Evolutionary conservation across 2,329 filamentous ascomycete species (phyloP).

Genomic region (Penicillium sp.): DNA sequence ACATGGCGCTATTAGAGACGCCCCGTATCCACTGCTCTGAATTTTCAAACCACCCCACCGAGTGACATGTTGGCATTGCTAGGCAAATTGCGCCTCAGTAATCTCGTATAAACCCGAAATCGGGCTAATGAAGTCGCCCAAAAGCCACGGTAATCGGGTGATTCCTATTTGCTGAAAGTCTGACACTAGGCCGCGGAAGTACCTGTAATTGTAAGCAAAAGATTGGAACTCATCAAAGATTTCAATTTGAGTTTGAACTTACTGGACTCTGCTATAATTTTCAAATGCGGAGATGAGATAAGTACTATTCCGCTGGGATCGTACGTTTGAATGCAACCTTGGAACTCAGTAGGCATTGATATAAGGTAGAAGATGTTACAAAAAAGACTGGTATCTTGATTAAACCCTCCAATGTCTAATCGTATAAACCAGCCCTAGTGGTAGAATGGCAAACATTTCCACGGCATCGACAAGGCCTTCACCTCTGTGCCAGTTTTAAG

Average conservation of each 20-base stretch:
- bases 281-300: no score
- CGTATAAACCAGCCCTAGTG: no score
- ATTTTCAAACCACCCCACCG: not conserved
- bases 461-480: no score
- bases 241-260: not conserved
- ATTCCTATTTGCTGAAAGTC: not conserved
- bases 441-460: no score
- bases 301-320: no score
- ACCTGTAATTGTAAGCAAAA: not conserved
- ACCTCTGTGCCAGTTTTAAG: no score
- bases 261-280: not conserved
- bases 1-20: not conserved
- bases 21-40: not conserved
- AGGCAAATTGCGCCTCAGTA: not conserved
- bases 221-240: not conserved
- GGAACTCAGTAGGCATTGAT: no score
- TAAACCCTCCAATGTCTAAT: no score
- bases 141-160: not conserved
- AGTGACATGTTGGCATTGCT: not conserved
- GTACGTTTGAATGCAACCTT: no score
- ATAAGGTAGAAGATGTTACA: no score
- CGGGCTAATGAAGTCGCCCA: not conserved
- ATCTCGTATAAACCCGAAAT: not conserved
- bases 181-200: not conserved
- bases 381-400: no score